Percentiles rank a stretch among this genome's conserved stretches.
Conservation (phyloP, 129 eudicot species). For the Flaveria linearis region DNA sequence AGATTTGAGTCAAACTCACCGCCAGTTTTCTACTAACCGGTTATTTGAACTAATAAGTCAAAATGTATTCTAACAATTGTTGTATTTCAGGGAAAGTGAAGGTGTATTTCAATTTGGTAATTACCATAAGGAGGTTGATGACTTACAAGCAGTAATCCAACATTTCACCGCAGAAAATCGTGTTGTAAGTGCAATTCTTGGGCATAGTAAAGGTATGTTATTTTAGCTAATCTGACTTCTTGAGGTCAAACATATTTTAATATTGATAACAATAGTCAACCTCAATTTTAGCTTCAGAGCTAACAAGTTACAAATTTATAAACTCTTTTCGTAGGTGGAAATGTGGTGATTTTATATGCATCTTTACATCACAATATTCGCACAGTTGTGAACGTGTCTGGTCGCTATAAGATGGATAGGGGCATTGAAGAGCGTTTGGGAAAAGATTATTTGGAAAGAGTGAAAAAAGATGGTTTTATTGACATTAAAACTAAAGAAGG, state of each 20-base stretch:
- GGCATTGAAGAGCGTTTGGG: conserved; percentile 71
- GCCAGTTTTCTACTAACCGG: neutral
- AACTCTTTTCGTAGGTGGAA: conserved; percentile 51
- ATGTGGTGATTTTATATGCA: conserved; percentile 71
- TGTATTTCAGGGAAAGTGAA: conserved; percentile 69
- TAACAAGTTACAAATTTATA: neutral
- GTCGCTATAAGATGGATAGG: conserved; percentile 62
- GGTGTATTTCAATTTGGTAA: conserved; percentile 70
- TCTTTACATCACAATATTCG: conserved; percentile 65
- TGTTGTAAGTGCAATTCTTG: conserved; percentile 52
- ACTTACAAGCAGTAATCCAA: conserved; percentile 58
- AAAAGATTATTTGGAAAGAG: conserved; percentile 56
- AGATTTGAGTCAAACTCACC: neutral
- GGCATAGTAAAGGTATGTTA: conserved; percentile 76
- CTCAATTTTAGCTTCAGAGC: neutral
- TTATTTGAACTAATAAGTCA: conserved; percentile 10
- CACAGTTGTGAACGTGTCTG: conserved; percentile 68
- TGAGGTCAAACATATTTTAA: conserved; percentile 11
- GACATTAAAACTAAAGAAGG: conserved; percentile 59
- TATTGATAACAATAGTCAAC: neutral
- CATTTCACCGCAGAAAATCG: conserved; percentile 55
- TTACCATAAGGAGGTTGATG: conserved; percentile 63
- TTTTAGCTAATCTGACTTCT: conserved; percentile 14
- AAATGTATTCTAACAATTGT: neutral
- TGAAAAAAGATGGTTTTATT: conserved; percentile 62